Evolutionary conservation across 192 early-diverging fungal species (phyloP), one percentile per base, ranked within the genome.

Genomic region (Backusella sp.): DNA sequence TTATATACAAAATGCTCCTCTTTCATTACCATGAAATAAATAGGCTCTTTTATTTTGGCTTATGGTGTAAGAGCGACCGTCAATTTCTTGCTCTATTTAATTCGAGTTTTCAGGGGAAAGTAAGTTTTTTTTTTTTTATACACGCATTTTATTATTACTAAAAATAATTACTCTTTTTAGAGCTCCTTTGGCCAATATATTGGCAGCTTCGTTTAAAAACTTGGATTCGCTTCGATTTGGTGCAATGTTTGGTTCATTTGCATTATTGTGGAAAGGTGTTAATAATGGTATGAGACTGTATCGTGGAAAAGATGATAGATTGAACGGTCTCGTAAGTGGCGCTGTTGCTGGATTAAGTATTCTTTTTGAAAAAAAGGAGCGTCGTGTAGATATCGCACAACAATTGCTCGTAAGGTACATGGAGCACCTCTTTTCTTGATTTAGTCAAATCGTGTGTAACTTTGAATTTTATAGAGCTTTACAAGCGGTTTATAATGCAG

Each of bases 221-320:
- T 62, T 59, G 0, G 88, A 90, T 70, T 82, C 91, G 1, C 34
- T 86, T 52, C 92, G 92, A 15, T 94, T 95, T 77, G 92, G 87
- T 36, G 82, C 83, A n/a, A 91, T 91, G 85, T 86, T 95, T 86
- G 94, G 91, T n/a, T 82, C 79, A 49, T 95, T 95, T 77, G 85
- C 92, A 12, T 87, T 93, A 49, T 35, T 91, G 11, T 95, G 91
- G 91, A 94, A 92, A 73, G 79, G 90, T 30, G 81, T 94, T 73
- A 91, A 90, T 75, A 93, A 93, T 77, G 76, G 83, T 7, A 72
- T 94, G 56, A 81, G 82, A 32, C 79, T 84, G 12, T 75, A 80
- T 41, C 77, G 88, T 35, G 83, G 82, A 19, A 86, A 84, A 75
- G 87, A 90, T 35, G 88, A 90, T 78, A 75, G 85, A 62, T 74